These are phyloP conservation scores for Pythium monospermum DNA, from an alignment of 352 stramenopile species.

Conservation along the genomic window DNA sequence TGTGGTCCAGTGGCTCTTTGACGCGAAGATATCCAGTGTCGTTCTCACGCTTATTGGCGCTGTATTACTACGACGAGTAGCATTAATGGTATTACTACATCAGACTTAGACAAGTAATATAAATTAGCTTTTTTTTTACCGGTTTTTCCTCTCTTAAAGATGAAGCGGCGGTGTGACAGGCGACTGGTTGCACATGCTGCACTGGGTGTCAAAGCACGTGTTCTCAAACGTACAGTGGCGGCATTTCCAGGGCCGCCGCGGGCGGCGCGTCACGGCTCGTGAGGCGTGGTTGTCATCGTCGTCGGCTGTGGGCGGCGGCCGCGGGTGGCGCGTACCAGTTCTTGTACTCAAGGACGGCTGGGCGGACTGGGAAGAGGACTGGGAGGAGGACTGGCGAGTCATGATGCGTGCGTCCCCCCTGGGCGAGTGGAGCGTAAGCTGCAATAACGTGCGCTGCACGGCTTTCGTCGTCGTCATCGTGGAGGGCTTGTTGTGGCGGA, in stretches of 20 bases:
- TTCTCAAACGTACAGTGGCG: conserved; percentile 65
- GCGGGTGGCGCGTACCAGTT: neutral
- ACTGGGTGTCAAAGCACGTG: conserved; percentile 63
- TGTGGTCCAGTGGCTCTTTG: conserved; percentile 5
- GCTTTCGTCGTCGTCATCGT: no score
- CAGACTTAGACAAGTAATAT: neutral
- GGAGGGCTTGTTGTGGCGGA: no score
- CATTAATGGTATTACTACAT: no score
- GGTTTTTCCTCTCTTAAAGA: neutral
- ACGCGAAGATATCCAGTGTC: no score
- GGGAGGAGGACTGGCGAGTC: no score
- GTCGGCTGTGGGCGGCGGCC: neutral
- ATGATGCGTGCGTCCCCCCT: no score
- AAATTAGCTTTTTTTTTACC: neutral
- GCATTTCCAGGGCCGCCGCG: conserved; percentile 44
- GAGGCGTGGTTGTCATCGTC: neutral
- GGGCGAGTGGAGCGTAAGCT: conserved; percentile 20
- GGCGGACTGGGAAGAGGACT: no score
- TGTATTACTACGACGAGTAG: no score
- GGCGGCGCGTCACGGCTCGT: conserved; percentile 2
- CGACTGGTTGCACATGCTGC: conserved; percentile 55
- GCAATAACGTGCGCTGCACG: conserved; percentile 15
- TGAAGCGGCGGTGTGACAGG: neutral
- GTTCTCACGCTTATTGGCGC: no score
- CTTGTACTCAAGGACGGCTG: no score